phyloP scores from a whole-genome alignment of 2,329 filamentous ascomycete species.

The Leptodontidium sp. region DNA sequence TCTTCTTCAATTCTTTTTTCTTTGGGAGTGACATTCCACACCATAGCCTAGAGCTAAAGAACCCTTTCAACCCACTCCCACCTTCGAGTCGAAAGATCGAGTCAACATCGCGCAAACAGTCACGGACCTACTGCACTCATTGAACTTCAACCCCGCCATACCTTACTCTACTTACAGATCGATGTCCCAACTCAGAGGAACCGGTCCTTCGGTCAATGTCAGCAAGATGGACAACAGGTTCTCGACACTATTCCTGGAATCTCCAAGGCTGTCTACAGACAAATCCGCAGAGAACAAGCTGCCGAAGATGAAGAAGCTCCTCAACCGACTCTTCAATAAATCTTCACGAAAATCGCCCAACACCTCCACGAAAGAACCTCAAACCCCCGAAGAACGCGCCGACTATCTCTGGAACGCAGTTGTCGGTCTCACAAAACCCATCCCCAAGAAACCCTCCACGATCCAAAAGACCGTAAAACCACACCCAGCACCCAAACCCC shows the following conservation, averaged over 20 bases:
- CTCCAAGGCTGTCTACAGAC: not conserved
- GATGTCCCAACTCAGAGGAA: slow-evolving; percentile 6
- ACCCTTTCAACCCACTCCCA: not conserved
- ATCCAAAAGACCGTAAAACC: not conserved
- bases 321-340: not conserved
- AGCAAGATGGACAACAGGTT: slow-evolving; percentile 21
- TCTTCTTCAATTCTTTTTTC: not conserved
- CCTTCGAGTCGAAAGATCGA: not conserved
- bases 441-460: not conserved
- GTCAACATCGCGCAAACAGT: not conserved
- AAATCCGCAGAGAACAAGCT: not conserved
- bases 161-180: not conserved
- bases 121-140: not conserved
- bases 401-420: slow-evolving; percentile 9
- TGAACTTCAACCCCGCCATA: not conserved
- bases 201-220: not conserved
- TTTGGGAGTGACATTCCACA: not conserved
- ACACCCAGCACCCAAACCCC: not conserved
- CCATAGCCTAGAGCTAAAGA: slow-evolving; percentile 11
- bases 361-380: not conserved
- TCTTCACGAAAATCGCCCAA: not conserved
- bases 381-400: not conserved
- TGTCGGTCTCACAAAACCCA: not conserved
- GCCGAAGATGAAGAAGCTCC: slow-evolving; percentile 13
- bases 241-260: slow-evolving; percentile 19